Evolutionary conservation across 805 yeast species (phyloP), one percentile per base, ranked within the genome.

Genomic region (Spencermartinsiella europaea): DNA sequence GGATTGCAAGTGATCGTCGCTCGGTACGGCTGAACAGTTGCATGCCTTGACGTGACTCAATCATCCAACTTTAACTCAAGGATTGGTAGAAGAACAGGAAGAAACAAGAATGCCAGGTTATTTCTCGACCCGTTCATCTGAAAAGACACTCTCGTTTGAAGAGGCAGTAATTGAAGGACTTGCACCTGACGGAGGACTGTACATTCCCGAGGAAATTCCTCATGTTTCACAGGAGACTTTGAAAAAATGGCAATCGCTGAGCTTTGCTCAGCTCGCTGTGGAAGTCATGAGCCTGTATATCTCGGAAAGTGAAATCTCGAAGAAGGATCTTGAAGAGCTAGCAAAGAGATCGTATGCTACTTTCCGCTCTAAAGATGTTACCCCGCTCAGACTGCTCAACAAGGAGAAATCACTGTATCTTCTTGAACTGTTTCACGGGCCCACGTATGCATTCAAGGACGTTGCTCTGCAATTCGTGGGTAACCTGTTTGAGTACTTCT

Each of bases 381-480:
- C 99, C 16, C 99, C 99, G 21, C 67, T 89, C 41, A 66, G 67
- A 35, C 63, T 69, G 35, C 73, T 83, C 44, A 76, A 85, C 50
- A 81, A 81, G 54, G 71, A 72, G 38, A 60, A 71, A 47, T 71
- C 77, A 41, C 70, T 91, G 50, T 83, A 86, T 63, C 70, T 93
- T 46, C 74, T 93, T 60, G 99, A 93, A 69, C 75, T 93, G 49
- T 93, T 93, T 81, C 99, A 93, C 64, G 99, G 99, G 33, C 99
- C 99, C 54, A 93, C 99, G 3, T 93, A 91, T 63, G 99, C 99
- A 14, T 93, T 93, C 75, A 93, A 93, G 69, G 99, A 93, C 66
- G 99, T 93, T 54, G 99, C 99, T 3, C 76, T 93, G 63, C 99
- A 93, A 68, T 91, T 93, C 67, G 95, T 93, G 41, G 99, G 99